Evolutionary conservation across 176 grass and related monocot genomes (phyloP), one percentile per base, ranked within the genome.

Genomic region (Ensete ventricosum): DNA sequence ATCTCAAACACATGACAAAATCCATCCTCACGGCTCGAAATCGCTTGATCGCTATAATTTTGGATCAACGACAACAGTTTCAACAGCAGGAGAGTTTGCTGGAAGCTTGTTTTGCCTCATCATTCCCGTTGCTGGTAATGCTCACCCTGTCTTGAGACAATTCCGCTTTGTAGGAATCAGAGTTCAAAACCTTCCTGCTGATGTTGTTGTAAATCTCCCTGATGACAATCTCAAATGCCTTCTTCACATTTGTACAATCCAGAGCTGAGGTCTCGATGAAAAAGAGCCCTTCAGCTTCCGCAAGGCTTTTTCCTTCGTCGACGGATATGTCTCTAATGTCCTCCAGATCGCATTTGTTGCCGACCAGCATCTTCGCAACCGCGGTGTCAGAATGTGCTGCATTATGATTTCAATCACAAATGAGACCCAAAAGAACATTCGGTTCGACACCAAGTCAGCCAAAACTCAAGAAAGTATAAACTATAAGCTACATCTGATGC

Each of bases 111-210:
- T 43, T 43, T 43, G 34, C 34, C 34, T 43, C 34, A 34, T 67
- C 65, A 17, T 11, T 67, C 11, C 26, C 26, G 14, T 16, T 67
- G 26, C 13, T 14, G 7, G 14, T 17, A 48, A 67, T 24, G 26
- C 13, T 67, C 14, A 67, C 65, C 26, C 65, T 67, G 26, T 67
- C 43, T 24, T 16, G 1, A 14, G 65, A 67, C 65, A 67, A 67
- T 43, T 67, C 65, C 14, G 65, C 65, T 67, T 67, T 67, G 65
- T 67, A 67, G 20, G 65, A 67, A 67, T 67, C 65, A 17, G 65
- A 67, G 26, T 48, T 67, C 7, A 67, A 26, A 26, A 67, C 65
- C 26, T 67, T 67, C 65, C 65, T 67, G 65, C 65, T 67, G 26
- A 67, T 26, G 43, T 67, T 67, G 20, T 67, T 67, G 65, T 67